A percentile compares a stretch with the other conserved stretches of the same genome.
Conservation (phyloP, 345 rosid genomes). For the Murraya koenigii region DNA sequence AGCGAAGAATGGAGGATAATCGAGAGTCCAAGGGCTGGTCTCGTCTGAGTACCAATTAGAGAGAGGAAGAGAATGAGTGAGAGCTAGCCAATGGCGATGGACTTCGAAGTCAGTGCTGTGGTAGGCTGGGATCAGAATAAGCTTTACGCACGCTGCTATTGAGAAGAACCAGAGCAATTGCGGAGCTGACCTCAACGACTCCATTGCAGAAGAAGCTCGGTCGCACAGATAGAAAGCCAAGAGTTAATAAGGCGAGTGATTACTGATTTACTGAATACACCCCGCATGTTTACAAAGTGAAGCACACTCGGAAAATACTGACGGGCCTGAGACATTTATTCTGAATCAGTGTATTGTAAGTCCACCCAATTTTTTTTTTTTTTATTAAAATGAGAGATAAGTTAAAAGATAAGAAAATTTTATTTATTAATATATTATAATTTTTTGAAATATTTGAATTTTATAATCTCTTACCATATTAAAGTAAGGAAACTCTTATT, state of each 20-base stretch:
- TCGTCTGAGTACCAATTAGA: constrained; percentile 78
- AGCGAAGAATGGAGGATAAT: constrained; percentile 86
- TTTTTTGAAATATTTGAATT: too few species aligned
- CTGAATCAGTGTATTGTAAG: too few species aligned
- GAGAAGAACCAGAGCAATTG: constrained; percentile 63
- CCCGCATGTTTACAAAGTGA: background rate
- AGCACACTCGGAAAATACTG: too few species aligned
- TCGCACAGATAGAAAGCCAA: too few species aligned
- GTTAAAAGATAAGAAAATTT: too few species aligned
- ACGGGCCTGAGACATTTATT: too few species aligned
- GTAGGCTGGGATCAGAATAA: constrained; percentile 74
- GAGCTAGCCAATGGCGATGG: constrained; percentile 93
- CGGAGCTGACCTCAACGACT: background rate
- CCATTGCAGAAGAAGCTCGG: constrained; percentile 10
- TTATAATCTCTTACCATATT: too few species aligned
- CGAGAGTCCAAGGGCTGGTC: constrained; percentile 94
- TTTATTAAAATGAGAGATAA: too few species aligned
- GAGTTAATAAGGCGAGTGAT: too few species aligned
- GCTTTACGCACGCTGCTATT: constrained; percentile 53
- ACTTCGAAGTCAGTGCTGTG: constrained; percentile 91
- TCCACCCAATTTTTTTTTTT: too few species aligned
- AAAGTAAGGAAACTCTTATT: too few species aligned
- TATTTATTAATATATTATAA: too few species aligned
- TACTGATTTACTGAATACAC: background rate
- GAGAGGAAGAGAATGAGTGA: constrained; percentile 81